phyloP scores from a whole-genome alignment of 768 basidiomycete species.

The Tricholoma furcatifolium region DNA sequence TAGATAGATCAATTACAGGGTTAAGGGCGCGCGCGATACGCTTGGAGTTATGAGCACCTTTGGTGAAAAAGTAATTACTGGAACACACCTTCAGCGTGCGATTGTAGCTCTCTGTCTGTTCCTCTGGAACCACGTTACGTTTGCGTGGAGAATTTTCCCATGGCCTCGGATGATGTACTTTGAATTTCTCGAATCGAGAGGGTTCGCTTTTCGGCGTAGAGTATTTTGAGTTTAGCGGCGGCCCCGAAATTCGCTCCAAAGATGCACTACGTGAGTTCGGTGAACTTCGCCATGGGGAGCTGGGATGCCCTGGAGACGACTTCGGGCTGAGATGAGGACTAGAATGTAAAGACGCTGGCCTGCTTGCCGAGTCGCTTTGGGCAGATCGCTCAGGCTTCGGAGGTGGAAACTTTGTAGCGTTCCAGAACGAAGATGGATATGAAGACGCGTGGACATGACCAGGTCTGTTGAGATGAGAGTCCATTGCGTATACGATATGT shows the following conservation, averaged over 20 bases:
- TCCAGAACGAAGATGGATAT: background rate
- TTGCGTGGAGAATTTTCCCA: constrained; percentile 4
- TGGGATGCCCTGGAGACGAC: constrained; percentile 1
- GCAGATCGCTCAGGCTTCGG: background rate
- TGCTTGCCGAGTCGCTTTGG: background rate
- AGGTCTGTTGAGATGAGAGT: background rate
- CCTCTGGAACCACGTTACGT: background rate
- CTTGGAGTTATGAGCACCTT: constrained; percentile 15
- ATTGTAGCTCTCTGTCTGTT: constrained; percentile 4
- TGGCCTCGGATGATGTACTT: background rate
- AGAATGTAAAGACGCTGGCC: background rate
- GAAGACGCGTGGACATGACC: constrained; percentile 3
- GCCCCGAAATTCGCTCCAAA: background rate
- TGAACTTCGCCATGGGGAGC: background rate
- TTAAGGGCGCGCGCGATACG: constrained; percentile 30
- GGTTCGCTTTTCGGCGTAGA: background rate
- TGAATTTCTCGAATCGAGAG: background rate
- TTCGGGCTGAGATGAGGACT: constrained; percentile 1
- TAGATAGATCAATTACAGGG: constrained; percentile 34
- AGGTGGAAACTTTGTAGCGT: background rate
- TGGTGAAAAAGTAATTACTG: no score
- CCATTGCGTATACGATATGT: background rate
- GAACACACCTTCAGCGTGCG: background rate
- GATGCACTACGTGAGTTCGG: constrained; percentile 3
- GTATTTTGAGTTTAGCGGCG: background rate